Conservation (phyloP, 116 monocot species). For the Iris pallida region DNA sequence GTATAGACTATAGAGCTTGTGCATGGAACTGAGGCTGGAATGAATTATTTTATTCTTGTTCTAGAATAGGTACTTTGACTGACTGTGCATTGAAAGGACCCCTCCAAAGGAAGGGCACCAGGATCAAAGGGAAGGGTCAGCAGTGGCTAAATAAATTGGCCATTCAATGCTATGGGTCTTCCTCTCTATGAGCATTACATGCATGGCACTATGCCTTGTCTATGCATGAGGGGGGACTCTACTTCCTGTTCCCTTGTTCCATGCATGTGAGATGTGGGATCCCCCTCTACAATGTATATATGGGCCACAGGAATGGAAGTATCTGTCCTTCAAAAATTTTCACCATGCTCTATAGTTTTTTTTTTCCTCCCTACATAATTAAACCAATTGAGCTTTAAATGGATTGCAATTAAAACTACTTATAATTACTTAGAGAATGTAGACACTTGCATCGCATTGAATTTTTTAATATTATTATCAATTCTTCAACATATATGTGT, state of each 20-base stretch:
- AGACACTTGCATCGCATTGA: no score
- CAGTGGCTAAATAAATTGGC: background rate
- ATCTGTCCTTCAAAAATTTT: no score
- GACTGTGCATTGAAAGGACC: background rate
- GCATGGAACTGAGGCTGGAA: background rate
- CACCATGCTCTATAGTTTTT: no score
- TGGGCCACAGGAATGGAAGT: no score
- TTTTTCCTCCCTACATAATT: no score
- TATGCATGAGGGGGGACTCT: background rate
- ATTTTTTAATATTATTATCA: no score
- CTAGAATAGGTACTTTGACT: conserved; percentile 2
- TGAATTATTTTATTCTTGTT: background rate
- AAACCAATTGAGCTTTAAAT: no score
- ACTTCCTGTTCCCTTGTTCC: conserved; percentile 2
- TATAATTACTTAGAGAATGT: no score
- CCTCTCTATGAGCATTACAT: conserved; percentile 1
- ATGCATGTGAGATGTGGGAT: conserved; percentile 6
- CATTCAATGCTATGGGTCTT: conserved; percentile 13
- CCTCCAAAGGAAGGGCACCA: background rate
- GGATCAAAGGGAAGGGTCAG: background rate
- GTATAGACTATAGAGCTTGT: background rate
- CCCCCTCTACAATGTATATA: background rate
- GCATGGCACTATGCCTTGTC: background rate
- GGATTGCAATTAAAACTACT: no score
- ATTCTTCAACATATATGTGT: no score